These are phyloP conservation scores for Aspergillus calidoustus DNA, from an alignment of 2,329 filamentous ascomycete species.

Conservation along the genomic window DNA sequence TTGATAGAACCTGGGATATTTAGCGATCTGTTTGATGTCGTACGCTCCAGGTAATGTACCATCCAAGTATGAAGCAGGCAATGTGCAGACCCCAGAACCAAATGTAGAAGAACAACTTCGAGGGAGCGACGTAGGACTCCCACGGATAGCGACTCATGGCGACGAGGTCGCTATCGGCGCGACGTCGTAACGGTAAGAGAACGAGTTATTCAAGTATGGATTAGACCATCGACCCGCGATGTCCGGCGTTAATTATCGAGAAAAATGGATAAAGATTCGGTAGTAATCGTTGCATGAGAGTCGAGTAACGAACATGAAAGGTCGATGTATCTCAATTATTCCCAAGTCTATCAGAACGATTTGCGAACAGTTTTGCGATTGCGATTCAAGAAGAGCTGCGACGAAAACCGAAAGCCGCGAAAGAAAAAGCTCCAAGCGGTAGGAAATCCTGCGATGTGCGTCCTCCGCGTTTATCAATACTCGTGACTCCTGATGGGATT, in stretches of 20 bases:
- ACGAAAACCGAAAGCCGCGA: neutral
- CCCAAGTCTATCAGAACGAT: neutral
- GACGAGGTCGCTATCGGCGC: constrained; percentile 29
- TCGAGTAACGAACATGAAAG: neutral
- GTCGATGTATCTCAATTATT: neutral
- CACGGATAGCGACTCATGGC: constrained; percentile 50
- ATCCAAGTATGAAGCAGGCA: constrained; percentile 80
- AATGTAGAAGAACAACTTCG: constrained; percentile 78
- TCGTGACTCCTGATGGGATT: neutral
- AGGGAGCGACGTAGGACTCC: constrained; percentile 65
- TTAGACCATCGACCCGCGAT: constrained; percentile 35
- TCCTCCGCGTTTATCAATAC: neutral
- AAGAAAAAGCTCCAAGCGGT: neutral
- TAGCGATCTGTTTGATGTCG: constrained; percentile 21
- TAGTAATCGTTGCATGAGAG: neutral
- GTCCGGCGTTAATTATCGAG: constrained; percentile 8
- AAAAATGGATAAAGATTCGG: neutral
- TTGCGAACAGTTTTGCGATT: neutral
- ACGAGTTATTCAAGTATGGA: constrained; percentile 4
- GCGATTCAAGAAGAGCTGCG: neutral
- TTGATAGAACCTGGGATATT: constrained; percentile 74
- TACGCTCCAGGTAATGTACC: constrained; percentile 60
- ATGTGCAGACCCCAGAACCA: constrained; percentile 81
- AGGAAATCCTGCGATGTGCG: neutral
- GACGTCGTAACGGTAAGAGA: constrained; percentile 13